A percentile compares a stretch with the other conserved stretches of the same genome.
Evolutionary conservation across 192 early-diverging fungal genomes (phyloP).

Genomic region (Dissophora ornata): DNA sequence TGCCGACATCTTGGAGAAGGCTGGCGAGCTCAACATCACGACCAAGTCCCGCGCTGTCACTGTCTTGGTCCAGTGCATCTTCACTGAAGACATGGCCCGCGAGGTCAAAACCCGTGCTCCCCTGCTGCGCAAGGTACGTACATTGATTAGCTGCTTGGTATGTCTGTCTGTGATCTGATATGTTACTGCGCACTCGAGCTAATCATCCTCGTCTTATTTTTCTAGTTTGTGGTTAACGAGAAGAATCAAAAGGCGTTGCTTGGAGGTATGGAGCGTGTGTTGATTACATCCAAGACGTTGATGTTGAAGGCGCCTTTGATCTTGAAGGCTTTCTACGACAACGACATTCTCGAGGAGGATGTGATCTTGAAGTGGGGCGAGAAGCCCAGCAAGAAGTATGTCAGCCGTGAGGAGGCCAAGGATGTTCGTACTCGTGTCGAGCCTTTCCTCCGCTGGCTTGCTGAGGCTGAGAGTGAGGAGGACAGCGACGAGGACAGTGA

Average conservation of each 20-base stretch:
- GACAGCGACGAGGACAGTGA: constrained; percentile 70
- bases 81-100: constrained; percentile 71
- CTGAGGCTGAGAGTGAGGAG: constrained; percentile 87
- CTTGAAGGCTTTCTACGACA: constrained; percentile 91
- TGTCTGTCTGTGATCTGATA: neutral
- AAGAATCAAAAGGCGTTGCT: constrained; percentile 90
- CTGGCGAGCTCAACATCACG: constrained; percentile 77
- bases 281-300: constrained; percentile 63
- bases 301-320: constrained; percentile 78
- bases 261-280: constrained; percentile 90
- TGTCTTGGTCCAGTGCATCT: constrained; percentile 86
- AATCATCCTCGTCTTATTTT: too few species aligned
- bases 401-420: constrained; percentile 83
- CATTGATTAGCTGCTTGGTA: neutral
- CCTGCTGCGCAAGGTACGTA: constrained; percentile 68
- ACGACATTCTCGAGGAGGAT: constrained; percentile 93
- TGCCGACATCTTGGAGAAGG: constrained; percentile 81
- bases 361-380: constrained; percentile 91
- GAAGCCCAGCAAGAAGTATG: constrained; percentile 79
- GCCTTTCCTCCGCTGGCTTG: constrained; percentile 93
- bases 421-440: constrained; percentile 85
- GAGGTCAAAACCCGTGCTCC: constrained; percentile 78
- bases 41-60: constrained; percentile 83
- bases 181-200: too few species aligned
- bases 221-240: constrained; percentile 78